These are phyloP conservation scores for Stropharia rugosoannulata DNA, from an alignment of 768 basidiomycete genomes.

Conservation along the genomic window DNA sequence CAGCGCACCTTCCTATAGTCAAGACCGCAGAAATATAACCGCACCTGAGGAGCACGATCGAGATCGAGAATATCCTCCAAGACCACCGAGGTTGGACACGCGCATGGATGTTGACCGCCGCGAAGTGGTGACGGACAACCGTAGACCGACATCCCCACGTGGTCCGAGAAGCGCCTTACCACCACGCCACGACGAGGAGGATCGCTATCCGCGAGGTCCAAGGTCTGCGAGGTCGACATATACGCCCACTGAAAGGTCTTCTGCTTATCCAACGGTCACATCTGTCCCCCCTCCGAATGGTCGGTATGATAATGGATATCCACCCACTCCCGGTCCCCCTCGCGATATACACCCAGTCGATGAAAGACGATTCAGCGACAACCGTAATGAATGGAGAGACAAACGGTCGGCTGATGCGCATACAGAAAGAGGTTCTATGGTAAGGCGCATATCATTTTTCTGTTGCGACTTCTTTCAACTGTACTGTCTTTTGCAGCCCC, in stretches of 20 bases:
- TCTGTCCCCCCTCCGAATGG: background rate
- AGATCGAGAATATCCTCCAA: constrained; percentile 9
- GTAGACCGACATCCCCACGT: constrained; percentile 2
- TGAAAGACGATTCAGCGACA: constrained; percentile 3
- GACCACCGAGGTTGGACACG: constrained; percentile 16
- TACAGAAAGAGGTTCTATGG: constrained; percentile 6
- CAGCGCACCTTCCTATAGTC: background rate
- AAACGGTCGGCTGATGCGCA: constrained; percentile 1
- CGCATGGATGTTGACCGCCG: constrained; percentile 27
- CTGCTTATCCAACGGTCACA: background rate
- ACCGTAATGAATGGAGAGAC: background rate
- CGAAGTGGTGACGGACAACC: constrained; percentile 5
- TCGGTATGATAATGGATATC: constrained; percentile 1
- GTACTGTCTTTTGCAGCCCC: background rate
- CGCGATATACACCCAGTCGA: background rate
- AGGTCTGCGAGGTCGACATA: background rate
- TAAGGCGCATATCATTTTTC: background rate
- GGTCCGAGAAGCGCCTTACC: background rate
- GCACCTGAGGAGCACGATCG: constrained; percentile 8
- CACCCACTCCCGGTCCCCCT: background rate
- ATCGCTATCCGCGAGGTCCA: background rate
- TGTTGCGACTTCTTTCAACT: background rate
- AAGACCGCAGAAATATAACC: background rate
- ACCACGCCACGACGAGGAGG: background rate
- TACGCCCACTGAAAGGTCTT: background rate